These are phyloP conservation scores for Candida maesae DNA, from an alignment of 805 yeast species.

Conservation along the genomic window DNA sequence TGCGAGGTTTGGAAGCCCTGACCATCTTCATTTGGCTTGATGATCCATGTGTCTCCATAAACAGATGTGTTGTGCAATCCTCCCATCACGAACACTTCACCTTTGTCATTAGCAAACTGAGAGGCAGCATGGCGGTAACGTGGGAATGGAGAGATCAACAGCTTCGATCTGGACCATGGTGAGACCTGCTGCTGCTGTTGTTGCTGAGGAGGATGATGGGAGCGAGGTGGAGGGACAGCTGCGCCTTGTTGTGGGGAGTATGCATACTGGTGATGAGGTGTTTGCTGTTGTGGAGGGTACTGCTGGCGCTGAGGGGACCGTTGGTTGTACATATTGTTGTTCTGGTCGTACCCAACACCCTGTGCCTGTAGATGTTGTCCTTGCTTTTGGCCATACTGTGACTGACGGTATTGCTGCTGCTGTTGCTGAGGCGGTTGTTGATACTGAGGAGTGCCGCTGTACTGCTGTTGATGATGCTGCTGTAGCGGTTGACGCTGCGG, in stretches of 20 bases:
- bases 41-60: conserved; percentile 93
- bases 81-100: conserved; percentile 87
- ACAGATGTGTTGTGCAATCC: conserved; percentile 91
- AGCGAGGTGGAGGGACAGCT: conserved; percentile 7
- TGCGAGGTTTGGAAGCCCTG: conserved; percentile 40
- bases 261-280: not conserved
- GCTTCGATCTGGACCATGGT: conserved; percentile 67
- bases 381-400: conserved; percentile 1
- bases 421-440: conserved; percentile 5
- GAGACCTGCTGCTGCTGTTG: conserved; percentile 21
- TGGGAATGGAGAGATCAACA: conserved; percentile 83
- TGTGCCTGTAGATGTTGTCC: conserved; percentile 5
- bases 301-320: conserved; percentile 23
- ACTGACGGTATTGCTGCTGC: conserved; percentile 4
- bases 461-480: conserved; percentile 8
- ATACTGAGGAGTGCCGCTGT: conserved; percentile 9
- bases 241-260: conserved; percentile 6
- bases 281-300: conserved; percentile 5
- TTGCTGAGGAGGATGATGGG: conserved; percentile 14
- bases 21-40: conserved; percentile 44
- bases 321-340: conserved; percentile 23
- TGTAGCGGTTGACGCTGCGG: conserved; percentile 11
- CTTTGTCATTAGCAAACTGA: conserved; percentile 67
- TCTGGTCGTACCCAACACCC: conserved; percentile 20
- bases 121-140: conserved; percentile 91